A percentile compares a stretch with the other conserved stretches of the same genome.
Conservation (phyloP, 352 stramenopile genomes). For the Pythium monospermum region DNA sequence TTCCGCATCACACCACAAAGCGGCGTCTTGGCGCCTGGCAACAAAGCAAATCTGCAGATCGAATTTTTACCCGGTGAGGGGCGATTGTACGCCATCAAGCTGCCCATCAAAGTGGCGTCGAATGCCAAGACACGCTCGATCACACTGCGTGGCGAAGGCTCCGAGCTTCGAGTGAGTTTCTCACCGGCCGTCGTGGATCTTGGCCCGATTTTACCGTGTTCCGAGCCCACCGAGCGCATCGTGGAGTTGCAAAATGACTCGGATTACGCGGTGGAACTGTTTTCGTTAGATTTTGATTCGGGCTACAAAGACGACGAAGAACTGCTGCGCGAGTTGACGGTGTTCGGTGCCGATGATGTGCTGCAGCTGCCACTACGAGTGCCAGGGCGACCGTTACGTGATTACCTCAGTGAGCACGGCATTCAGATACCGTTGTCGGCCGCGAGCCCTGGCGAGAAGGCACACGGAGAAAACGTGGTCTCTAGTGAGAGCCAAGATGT, state of each 20-base stretch:
- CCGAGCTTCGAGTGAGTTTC: constrained; percentile 77
- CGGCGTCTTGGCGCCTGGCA: constrained; percentile 68
- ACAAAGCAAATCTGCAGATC: constrained; percentile 84
- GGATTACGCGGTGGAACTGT: constrained; percentile 88
- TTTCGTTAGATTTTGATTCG: constrained; percentile 86
- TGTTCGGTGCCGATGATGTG: constrained; percentile 59
- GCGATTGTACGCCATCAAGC: constrained; percentile 71
- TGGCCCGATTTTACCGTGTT: constrained; percentile 82
- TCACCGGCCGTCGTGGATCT: constrained; percentile 77
- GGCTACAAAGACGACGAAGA: constrained; percentile 85
- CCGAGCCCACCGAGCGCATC: constrained; percentile 27
- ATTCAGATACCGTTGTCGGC: constrained; percentile 28
- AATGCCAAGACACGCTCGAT: constrained; percentile 82
- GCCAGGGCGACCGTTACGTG: constrained; percentile 54
- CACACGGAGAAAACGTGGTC: too few species aligned
- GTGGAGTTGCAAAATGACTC: constrained; percentile 88
- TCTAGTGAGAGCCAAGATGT: too few species aligned
- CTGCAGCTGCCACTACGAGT: constrained; percentile 68
- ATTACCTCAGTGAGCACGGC: constrained; percentile 49
- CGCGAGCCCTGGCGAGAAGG: too few species aligned
- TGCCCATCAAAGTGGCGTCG: constrained; percentile 83
- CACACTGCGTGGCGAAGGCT: constrained; percentile 71
- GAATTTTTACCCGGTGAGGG: constrained; percentile 87
- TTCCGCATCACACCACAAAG: constrained; percentile 78
- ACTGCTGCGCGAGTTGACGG: constrained; percentile 49